phyloP scores from a whole-genome alignment of 495 filamentous ascomycete species.

The Bathelium albidoporum region DNA sequence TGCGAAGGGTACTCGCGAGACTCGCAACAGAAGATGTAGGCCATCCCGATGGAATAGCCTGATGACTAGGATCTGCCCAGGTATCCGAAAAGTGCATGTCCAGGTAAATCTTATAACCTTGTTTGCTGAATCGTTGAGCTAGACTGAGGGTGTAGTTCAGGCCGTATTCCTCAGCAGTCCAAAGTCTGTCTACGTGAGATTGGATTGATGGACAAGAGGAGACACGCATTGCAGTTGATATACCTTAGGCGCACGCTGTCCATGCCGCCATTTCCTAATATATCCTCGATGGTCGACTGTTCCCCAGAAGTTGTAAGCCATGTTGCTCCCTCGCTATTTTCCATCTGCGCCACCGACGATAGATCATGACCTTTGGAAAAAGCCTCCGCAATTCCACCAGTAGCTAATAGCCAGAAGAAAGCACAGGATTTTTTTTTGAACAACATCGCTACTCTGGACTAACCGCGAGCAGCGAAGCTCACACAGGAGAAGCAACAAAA shows the following conservation, averaged over 20 bases:
- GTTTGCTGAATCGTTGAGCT: conserved; percentile 52
- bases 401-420: not conserved
- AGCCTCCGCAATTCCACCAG: not conserved
- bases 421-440: not conserved
- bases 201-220: not conserved
- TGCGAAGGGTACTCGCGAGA: conserved; percentile 18
- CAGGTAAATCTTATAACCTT: conserved; percentile 53
- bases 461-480: too few relatives aligned
- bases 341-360: conserved; percentile 27
- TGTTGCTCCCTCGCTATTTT: conserved; percentile 25
- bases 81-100: conserved; percentile 65
- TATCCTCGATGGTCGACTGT: conserved; percentile 31
- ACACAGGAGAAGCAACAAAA: not conserved
- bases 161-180: conserved; percentile 40
- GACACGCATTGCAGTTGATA: not conserved
- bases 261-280: conserved; percentile 35
- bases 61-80: conserved; percentile 40
- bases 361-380: conserved; percentile 35
- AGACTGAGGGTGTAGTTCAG: conserved; percentile 59
- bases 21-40: conserved; percentile 9
- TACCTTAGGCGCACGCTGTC: conserved; percentile 30
- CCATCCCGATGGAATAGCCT: conserved; percentile 26
- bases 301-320: conserved; percentile 28
- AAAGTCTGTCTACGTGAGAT: not conserved
- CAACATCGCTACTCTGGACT: too few relatives aligned